phyloP scores from a whole-genome alignment of 1,139 yeast genomes.

The Nadsonia starkeyi-henricii region DNA sequence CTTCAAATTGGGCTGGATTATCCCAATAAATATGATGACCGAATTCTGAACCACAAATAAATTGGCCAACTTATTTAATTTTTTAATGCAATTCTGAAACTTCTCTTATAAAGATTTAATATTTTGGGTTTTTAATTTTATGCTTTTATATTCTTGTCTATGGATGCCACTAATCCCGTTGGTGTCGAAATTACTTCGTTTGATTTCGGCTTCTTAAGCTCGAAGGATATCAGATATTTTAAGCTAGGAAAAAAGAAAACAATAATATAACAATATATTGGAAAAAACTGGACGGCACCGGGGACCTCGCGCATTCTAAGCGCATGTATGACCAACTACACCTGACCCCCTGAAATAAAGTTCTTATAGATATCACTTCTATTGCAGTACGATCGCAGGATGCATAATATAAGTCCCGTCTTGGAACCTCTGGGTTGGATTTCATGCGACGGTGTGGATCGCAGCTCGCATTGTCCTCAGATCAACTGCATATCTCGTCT shows the following conservation, averaged over 20 bases:
- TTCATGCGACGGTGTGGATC: not conserved
- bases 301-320: no score
- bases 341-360: no score
- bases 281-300: no score
- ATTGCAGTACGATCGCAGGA: not conserved
- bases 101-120: no score
- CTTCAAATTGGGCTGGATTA: conserved; percentile 50
- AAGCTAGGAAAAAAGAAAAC: no score
- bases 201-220: conserved; percentile 75
- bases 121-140: no score
- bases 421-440: not conserved
- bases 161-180: conserved; percentile 94
- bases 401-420: no score
- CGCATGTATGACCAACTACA: no score
- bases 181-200: conserved; percentile 89
- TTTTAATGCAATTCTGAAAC: no score
- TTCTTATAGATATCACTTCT: not conserved
- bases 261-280: no score
- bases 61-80: conserved; percentile 20
- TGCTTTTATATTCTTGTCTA: conserved; percentile 16
- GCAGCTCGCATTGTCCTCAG: not conserved
- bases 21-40: conserved; percentile 71
- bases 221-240: conserved; percentile 75
- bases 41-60: conserved; percentile 39
- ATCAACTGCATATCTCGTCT: not conserved